These are phyloP conservation scores for Terana coerulea DNA, from an alignment of 768 basidiomycete genomes.

Conservation along the genomic window DNA sequence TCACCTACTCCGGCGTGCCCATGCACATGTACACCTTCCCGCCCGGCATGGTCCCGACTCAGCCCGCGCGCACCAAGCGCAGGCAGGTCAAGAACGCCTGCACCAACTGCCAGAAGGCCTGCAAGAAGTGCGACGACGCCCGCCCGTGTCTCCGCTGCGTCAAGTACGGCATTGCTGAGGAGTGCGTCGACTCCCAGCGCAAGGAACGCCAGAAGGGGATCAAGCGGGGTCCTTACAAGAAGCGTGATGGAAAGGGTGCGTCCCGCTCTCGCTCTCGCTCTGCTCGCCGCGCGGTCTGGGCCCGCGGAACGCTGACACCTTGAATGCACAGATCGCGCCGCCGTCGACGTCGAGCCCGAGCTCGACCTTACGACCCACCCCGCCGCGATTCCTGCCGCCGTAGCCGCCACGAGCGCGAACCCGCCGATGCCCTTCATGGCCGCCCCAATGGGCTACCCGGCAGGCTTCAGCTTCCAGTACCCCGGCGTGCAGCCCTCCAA, in stretches of 20 bases:
- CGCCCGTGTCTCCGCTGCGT: conserved; percentile 91
- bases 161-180: conserved; percentile 83
- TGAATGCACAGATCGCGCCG: conserved; percentile 44
- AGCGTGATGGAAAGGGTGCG: conserved; percentile 88
- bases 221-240: conserved; percentile 90
- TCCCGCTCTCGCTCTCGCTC: conserved; percentile 21
- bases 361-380: conserved; percentile 41
- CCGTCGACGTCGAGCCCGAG: conserved; percentile 44
- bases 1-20: conserved; percentile 48
- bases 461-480: conserved; percentile 55
- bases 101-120: conserved; percentile 87
- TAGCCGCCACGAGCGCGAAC: conserved; percentile 34
- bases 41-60: conserved; percentile 39
- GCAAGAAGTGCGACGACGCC: conserved; percentile 90
- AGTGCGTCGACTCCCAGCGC: conserved; percentile 86
- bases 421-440: conserved; percentile 49
- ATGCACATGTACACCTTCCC: conserved; percentile 74
- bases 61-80: conserved; percentile 68
- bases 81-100: conserved; percentile 90
- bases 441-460: conserved; percentile 46
- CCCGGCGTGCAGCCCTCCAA: conserved; percentile 40
- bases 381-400: conserved; percentile 38
- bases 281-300: conserved; percentile 7
- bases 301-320: conserved; percentile 18
- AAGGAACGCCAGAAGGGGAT: conserved; percentile 90